Evolutionary conservation across 768 basidiomycete genomes (phyloP).

Genomic region (Rhizopogon roseolus): DNA sequence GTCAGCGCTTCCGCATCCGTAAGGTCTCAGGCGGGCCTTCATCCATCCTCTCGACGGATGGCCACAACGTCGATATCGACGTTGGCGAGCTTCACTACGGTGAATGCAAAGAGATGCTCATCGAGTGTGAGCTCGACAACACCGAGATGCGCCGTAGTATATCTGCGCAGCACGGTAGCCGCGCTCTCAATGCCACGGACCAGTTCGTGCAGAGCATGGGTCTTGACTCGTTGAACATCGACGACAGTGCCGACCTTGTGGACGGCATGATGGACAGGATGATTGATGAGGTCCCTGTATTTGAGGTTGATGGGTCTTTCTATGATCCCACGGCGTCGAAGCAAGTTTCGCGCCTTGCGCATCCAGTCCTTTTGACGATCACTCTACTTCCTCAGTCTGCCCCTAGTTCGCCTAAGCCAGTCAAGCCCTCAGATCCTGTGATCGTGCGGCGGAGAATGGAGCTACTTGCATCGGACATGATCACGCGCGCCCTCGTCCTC

Average conservation of each 20-base stretch:
- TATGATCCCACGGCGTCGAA: conserved; percentile 85
- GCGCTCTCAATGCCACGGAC: conserved; percentile 75
- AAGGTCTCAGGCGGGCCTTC: conserved; percentile 91
- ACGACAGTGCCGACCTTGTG: conserved; percentile 65
- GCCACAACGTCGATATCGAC: conserved; percentile 93
- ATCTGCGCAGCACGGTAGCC: conserved; percentile 9
- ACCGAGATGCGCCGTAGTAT: conserved; percentile 35
- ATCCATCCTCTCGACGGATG: conserved; percentile 85
- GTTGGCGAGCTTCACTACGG: conserved; percentile 92
- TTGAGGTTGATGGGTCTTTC: conserved; percentile 95
- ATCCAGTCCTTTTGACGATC: conserved; percentile 87
- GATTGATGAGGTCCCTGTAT: conserved; percentile 96
- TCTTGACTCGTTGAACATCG: conserved; percentile 67
- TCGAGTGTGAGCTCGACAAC: conserved; percentile 88
- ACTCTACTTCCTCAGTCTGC: conserved; percentile 66
- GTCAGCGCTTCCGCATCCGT: conserved; percentile 85
- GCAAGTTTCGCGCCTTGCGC: conserved; percentile 74
- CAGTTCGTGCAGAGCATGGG: conserved; percentile 86
- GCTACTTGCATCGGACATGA: conserved; percentile 94
- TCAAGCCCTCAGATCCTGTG: conserved; percentile 68
- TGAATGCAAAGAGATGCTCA: conserved; percentile 96
- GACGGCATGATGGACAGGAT: conserved; percentile 95
- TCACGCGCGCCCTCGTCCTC: conserved; percentile 88
- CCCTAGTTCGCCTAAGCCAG: conserved; percentile 27
- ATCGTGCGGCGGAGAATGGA: conserved; percentile 96